A percentile compares a stretch with the other conserved stretches of the same genome.
phyloP scores from a whole-genome alignment of 768 basidiomycete species.

The Steccherinum ochraceum region DNA sequence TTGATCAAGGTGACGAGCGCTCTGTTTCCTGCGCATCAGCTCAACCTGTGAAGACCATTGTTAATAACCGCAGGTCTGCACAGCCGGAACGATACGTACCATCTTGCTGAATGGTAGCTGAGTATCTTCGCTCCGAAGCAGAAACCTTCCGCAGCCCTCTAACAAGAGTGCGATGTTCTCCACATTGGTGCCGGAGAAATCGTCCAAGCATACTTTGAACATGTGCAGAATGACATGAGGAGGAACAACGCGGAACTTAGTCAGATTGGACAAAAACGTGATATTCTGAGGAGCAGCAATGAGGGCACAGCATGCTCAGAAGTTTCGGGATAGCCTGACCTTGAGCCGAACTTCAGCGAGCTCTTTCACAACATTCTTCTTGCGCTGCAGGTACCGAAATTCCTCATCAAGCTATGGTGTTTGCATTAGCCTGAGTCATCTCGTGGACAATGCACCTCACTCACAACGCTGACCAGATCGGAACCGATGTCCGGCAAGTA shows the following conservation, averaged over 20 bases:
- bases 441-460: constrained; percentile 24
- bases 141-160: constrained; percentile 90
- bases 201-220: constrained; percentile 96
- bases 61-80: background rate
- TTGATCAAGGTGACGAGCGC: constrained; percentile 87
- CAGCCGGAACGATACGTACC: constrained; percentile 37
- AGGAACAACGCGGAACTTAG: constrained; percentile 93
- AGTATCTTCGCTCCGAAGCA: constrained; percentile 85
- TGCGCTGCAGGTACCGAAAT: constrained; percentile 90
- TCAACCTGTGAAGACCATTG: constrained; percentile 54
- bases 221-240: constrained; percentile 89
- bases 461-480: constrained; percentile 74
- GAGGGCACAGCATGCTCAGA: background rate
- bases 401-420: constrained; percentile 83
- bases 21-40: constrained; percentile 92
- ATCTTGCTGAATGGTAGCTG: constrained; percentile 81
- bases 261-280: constrained; percentile 81
- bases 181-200: constrained; percentile 87
- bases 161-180: constrained; percentile 89
- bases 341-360: constrained; percentile 80
- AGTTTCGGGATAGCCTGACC: constrained; percentile 32
- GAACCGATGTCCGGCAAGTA: constrained; percentile 93
- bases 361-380: constrained; percentile 90
- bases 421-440: background rate
- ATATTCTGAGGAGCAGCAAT: constrained; percentile 56